These are phyloP conservation scores for Chrysosphaeria jannelii DNA, from an alignment of 2,329 filamentous ascomycete species.

Conservation along the genomic window DNA sequence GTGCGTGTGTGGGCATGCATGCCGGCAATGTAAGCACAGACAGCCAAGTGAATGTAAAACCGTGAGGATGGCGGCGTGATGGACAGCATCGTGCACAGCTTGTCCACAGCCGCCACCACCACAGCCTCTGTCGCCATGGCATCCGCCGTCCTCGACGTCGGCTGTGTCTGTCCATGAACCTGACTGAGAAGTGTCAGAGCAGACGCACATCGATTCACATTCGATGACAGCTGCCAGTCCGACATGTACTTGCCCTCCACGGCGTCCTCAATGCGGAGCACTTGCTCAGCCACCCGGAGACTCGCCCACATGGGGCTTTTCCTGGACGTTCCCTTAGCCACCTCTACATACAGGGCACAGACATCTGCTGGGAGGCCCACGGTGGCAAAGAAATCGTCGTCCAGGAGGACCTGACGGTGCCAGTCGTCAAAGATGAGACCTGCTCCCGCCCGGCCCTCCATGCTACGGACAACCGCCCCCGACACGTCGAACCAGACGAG, in stretches of 20 bases:
- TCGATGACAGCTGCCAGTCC: conserved; percentile 6
- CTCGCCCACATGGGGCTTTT: conserved; percentile 4
- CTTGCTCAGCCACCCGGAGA: conserved; percentile 7
- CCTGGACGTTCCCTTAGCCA: conserved; percentile 6
- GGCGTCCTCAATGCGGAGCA: conserved; percentile 4
- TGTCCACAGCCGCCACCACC: conserved; percentile 8
- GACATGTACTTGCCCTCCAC: background rate
- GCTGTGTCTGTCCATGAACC: conserved; percentile 1
- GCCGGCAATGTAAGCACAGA: conserved; percentile 10
- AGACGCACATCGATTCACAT: conserved; percentile 10
- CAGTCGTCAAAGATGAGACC: conserved; percentile 12
- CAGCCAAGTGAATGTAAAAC: conserved; percentile 12
- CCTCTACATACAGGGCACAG: conserved; percentile 9
- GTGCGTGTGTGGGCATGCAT: conserved; percentile 8
- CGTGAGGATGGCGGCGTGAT: conserved; percentile 8
- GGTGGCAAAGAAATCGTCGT: conserved; percentile 8
- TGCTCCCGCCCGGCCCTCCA: background rate
- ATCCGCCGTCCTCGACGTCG: too few relatives aligned
- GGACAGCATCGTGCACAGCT: conserved; percentile 9
- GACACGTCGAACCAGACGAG: conserved; percentile 13
- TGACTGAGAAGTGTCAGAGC: conserved; percentile 7
- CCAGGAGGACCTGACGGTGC: conserved; percentile 11
- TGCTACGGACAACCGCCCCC: conserved; percentile 6
- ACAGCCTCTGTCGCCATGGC: conserved; percentile 1
- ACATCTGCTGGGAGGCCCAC: conserved; percentile 12